Base-by-base conservation (phyloP, 1,139 yeast genomes). In the Geotrichum reessii region DNA sequence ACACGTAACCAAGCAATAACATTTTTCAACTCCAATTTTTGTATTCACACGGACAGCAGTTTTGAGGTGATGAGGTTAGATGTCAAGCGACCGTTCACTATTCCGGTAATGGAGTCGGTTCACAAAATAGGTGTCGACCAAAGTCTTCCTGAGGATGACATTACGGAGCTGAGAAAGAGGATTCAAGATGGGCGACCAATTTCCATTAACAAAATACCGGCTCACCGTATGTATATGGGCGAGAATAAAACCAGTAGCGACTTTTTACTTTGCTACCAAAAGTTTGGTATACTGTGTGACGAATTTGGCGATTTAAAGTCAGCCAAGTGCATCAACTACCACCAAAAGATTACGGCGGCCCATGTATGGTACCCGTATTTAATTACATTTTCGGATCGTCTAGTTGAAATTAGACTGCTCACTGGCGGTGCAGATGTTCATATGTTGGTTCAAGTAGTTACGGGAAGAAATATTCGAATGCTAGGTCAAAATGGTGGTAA, bases 401-500 rank as follows among this genome's bases (percentile, higher is more conserved):
- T 55, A 9, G 52, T 59, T 37, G 62, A 59, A 24, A 53, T 59
- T n/a, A 52, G 56, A n/a, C 28, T 51, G 37, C 50, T 59, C 8
- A 59, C 62, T 6, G 57, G 56, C 9, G 53, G 48, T 8, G 47
- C 57, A 8, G 55, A 54, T 17, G 55, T 49, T 12, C 59, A 59
- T 19, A 47, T 52, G 31, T 40, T 59, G 44, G 62, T 59, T 14
- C 62, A 59, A 21, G 59, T 59, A 4, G 47, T 59, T 6, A 57
- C 60, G 11, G 62, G 62, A 25, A 55, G 59, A 47, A 54, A 59
- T 27, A 59, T 59, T 21, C 47, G 56, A 7, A 47, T 59, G 56
- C 57, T 59, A 2, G 56, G 56, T 1, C 24, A 24, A 19, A 37
- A 25, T 21, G 52, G 25, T 2, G 47, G 42, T 8, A 24, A 44